These are phyloP conservation scores for Aspergillus heteromorphus DNA, from an alignment of 495 filamentous ascomycete species.

Conservation along the genomic window DNA sequence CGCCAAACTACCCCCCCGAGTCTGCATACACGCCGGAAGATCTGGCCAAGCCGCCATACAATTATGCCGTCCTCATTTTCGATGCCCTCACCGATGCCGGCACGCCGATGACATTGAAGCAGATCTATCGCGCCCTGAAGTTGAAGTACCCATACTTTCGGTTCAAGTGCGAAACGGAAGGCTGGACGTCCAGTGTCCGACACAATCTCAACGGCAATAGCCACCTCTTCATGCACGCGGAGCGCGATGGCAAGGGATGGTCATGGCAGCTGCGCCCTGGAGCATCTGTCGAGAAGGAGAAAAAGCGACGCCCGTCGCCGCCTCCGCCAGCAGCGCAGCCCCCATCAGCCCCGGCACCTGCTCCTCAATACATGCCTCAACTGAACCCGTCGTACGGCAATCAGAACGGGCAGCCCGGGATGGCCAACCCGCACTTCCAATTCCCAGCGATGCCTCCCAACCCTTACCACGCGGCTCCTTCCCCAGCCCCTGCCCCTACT, in stretches of 20 bases:
- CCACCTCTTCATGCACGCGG: conserved; percentile 76
- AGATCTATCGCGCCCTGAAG: conserved; percentile 89
- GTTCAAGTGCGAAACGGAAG: conserved; percentile 71
- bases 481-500: conserved; percentile 17
- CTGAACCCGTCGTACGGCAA: conserved; percentile 33
- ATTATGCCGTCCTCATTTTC: conserved; percentile 88
- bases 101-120: conserved; percentile 73
- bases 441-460: conserved; percentile 37
- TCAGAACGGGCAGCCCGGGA: conserved; percentile 23
- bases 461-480: conserved; percentile 24
- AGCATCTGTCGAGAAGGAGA: conserved; percentile 64
- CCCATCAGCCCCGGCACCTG: conserved; percentile 25
- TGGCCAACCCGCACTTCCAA: conserved; percentile 41
- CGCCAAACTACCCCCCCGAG: conserved; percentile 65
- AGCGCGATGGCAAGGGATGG: conserved; percentile 67
- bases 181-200: conserved; percentile 95
- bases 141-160: conserved; percentile 87
- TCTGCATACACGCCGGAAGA: conserved; percentile 78
- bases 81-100: conserved; percentile 74
- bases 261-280: conserved; percentile 61
- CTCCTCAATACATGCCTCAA: conserved; percentile 40
- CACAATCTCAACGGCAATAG: conserved; percentile 90
- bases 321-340: conserved; percentile 42
- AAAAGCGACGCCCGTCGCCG: conserved; percentile 56
- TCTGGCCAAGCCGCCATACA: conserved; percentile 74